phyloP scores from a whole-genome alignment of 176 grass and related monocot species.

The Poa annua region DNA sequence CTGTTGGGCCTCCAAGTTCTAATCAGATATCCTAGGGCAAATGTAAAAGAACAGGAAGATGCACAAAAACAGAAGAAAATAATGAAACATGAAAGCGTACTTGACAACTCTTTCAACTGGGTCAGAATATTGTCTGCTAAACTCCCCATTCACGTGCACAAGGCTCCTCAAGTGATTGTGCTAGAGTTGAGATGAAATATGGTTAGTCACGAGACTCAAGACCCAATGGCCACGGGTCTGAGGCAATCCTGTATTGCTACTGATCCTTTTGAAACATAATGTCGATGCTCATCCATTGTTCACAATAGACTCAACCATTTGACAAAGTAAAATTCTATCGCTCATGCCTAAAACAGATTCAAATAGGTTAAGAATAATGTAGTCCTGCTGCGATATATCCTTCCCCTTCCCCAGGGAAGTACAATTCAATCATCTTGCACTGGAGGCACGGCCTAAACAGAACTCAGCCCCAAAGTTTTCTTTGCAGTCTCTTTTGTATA shows the following conservation, averaged over 20 bases:
- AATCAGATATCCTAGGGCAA: slow-evolving; percentile 6
- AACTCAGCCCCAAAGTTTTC: slow-evolving; percentile 63
- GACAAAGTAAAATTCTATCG: slow-evolving; percentile 26
- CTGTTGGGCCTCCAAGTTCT: slow-evolving; percentile 5
- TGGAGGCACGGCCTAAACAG: slow-evolving; percentile 47
- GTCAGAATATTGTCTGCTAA: slow-evolving; percentile 35
- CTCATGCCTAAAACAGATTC: slow-evolving; percentile 33
- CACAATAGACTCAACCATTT: slow-evolving; percentile 29
- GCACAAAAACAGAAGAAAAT: slow-evolving; percentile 13
- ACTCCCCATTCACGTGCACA: slow-evolving; percentile 35
- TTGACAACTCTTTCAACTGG: slow-evolving; percentile 25
- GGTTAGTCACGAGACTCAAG: not conserved
- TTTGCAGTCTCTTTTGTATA: slow-evolving; percentile 38
- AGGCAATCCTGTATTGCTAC: slow-evolving; percentile 25
- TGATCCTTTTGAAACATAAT: slow-evolving; percentile 10
- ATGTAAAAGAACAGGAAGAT: not conserved
- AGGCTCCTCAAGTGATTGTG: slow-evolving; percentile 9
- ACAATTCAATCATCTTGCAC: slow-evolving; percentile 19
- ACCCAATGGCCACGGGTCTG: slow-evolving; percentile 7
- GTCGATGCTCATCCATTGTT: not conserved
- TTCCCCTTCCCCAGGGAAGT: slow-evolving; percentile 31
- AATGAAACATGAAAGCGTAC: slow-evolving; percentile 5
- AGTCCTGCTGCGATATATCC: not conserved
- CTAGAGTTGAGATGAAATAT: slow-evolving; percentile 25
- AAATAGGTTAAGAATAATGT: slow-evolving; percentile 19